These are phyloP conservation scores for Penicillium turbatum DNA, from an alignment of 495 filamentous ascomycete genomes.

Conservation along the genomic window DNA sequence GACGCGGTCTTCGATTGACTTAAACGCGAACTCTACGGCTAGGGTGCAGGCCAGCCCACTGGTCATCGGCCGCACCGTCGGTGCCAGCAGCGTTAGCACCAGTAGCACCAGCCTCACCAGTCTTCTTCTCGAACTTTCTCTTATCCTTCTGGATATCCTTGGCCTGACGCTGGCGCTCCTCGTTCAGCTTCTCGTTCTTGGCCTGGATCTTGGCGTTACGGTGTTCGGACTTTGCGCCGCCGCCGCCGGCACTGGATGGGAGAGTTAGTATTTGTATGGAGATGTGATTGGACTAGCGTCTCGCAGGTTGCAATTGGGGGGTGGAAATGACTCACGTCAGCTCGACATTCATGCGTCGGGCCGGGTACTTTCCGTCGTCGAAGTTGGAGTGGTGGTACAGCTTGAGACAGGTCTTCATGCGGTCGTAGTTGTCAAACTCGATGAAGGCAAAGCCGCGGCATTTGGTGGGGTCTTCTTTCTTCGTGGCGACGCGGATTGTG, in stretches of 20 bases:
- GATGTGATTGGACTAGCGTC: too few relatives aligned
- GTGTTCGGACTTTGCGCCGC: conserved; percentile 63
- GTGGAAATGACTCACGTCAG: conserved; percentile 59
- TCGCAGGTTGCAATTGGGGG: neutral
- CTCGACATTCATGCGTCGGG: conserved; percentile 84
- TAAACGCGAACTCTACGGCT: conserved; percentile 52
- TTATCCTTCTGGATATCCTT: conserved; percentile 50
- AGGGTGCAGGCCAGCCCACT: conserved; percentile 52
- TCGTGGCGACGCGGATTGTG: conserved; percentile 68
- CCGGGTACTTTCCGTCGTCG: conserved; percentile 58
- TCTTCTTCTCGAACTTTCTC: conserved; percentile 30
- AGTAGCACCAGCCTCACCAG: conserved; percentile 7
- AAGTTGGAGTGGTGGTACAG: conserved; percentile 85
- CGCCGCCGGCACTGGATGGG: conserved; percentile 62
- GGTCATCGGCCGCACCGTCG: conserved; percentile 28
- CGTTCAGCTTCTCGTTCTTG: conserved; percentile 85
- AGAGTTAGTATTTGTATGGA: conserved; percentile 7
- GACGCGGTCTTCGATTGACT: conserved; percentile 7
- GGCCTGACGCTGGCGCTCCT: conserved; percentile 62
- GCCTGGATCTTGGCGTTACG: conserved; percentile 70
- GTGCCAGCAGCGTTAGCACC: conserved; percentile 24
- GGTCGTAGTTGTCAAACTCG: conserved; percentile 84
- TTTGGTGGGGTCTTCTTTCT: conserved; percentile 58
- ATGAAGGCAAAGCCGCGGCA: conserved; percentile 89
- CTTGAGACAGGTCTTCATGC: conserved; percentile 90